Evolutionary conservation across 2,329 filamentous ascomycete genomes (phyloP).

Genomic region (Cladosporium sp.): DNA sequence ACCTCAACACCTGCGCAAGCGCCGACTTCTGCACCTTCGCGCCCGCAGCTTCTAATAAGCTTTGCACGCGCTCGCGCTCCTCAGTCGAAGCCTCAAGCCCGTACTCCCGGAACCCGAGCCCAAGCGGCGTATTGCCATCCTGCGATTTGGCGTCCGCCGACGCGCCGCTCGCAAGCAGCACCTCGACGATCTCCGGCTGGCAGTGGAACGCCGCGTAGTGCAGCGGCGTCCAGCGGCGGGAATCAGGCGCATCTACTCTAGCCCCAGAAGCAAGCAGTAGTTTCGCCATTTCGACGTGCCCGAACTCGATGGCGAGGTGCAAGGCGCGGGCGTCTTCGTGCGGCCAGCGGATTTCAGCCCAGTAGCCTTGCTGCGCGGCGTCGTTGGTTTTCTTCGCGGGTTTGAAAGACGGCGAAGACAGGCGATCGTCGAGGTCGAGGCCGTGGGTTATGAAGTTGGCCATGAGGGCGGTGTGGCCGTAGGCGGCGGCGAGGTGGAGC

Average conservation of each 20-base stretch:
- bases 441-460: constrained; percentile 23
- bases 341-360: constrained; percentile 27
- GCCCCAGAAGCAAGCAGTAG: constrained; percentile 24
- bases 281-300: constrained; percentile 23
- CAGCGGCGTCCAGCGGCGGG: constrained; percentile 23
- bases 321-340: constrained; percentile 23
- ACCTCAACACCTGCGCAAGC: background rate
- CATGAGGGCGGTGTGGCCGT: constrained; percentile 22
- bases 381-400: constrained; percentile 24
- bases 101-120: constrained; percentile 23
- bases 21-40: background rate
- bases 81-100: constrained; percentile 13
- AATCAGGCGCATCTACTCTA: constrained; percentile 23
- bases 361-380: constrained; percentile 22
- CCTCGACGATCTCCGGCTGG: constrained; percentile 22
- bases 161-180: constrained; percentile 18
- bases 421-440: constrained; percentile 23
- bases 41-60: background rate
- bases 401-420: constrained; percentile 24
- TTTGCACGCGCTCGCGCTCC: background rate
- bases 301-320: constrained; percentile 26
- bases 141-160: constrained; percentile 18
- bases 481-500: constrained; percentile 25
- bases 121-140: constrained; percentile 22
- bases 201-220: constrained; percentile 27